These are phyloP conservation scores for Lyophyllum semitale DNA, from an alignment of 768 basidiomycete species.

Conservation along the genomic window DNA sequence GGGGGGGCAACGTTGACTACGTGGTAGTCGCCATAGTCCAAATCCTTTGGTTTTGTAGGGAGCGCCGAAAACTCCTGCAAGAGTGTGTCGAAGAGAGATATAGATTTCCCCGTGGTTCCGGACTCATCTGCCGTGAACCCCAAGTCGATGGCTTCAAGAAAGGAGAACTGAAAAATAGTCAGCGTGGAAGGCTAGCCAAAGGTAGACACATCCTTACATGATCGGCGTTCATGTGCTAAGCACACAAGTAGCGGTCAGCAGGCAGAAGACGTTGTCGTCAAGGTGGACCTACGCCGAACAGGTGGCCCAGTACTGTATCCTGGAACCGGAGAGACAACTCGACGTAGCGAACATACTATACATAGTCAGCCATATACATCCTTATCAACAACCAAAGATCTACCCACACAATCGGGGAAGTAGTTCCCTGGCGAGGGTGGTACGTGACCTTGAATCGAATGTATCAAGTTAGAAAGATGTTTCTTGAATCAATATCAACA, in stretches of 20 bases:
- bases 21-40: slow-evolving; percentile 66
- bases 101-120: slow-evolving; percentile 17
- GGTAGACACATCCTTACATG: slow-evolving; percentile 44
- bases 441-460: slow-evolving; percentile 65
- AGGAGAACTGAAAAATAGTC: slow-evolving; percentile 48
- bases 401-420: slow-evolving; percentile 81
- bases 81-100: slow-evolving; percentile 56
- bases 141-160: slow-evolving; percentile 56
- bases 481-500: slow-evolving; percentile 1
- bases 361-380: slow-evolving; percentile 13
- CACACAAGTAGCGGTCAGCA: slow-evolving; percentile 22
- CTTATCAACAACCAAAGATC: slow-evolving; percentile 9
- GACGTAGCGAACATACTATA: slow-evolving; percentile 64
- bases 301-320: slow-evolving; percentile 84
- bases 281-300: slow-evolving; percentile 68
- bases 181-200: slow-evolving; percentile 9
- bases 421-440: slow-evolving; percentile 81
- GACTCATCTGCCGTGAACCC: slow-evolving; percentile 35
- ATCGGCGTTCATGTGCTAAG: slow-evolving; percentile 83
- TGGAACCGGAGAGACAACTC: slow-evolving; percentile 82
- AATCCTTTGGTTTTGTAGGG: slow-evolving; percentile 48
- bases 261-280: slow-evolving; percentile 21
- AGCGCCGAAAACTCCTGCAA: slow-evolving; percentile 66
- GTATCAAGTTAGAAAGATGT: slow-evolving; percentile 6
- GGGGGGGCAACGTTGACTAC: slow-evolving; percentile 82